Percentiles rank a stretch among this genome's conserved stretches.
Evolutionary conservation across 2,329 filamentous ascomycete genomes (phyloP).

Genomic region (Penicillium frequentans): DNA sequence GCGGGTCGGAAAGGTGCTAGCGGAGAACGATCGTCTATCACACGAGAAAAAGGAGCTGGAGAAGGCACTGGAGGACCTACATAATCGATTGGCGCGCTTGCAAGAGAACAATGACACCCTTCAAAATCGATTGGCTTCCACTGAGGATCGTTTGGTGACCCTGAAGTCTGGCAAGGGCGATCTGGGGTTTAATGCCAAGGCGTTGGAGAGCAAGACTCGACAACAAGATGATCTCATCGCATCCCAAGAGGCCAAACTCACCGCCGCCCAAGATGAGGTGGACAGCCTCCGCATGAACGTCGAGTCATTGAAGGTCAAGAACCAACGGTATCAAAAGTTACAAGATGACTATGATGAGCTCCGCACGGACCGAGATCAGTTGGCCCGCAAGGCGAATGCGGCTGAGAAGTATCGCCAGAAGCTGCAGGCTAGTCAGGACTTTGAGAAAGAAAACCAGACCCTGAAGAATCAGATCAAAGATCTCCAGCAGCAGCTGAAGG

Average conservation of each 20-base stretch:
- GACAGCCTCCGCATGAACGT: slow-evolving; percentile 46
- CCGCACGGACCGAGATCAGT: slow-evolving; percentile 48
- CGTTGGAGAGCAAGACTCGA: slow-evolving; percentile 51
- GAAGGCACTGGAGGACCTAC: slow-evolving; percentile 53
- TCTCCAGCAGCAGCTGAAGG: slow-evolving; percentile 48
- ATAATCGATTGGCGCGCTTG: slow-evolving; percentile 59
- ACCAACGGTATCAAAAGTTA: slow-evolving; percentile 46
- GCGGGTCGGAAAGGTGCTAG: slow-evolving; percentile 48
- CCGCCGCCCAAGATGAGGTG: slow-evolving; percentile 50
- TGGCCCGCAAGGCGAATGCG: slow-evolving; percentile 49
- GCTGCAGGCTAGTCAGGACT: slow-evolving; percentile 49
- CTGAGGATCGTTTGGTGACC: slow-evolving; percentile 54
- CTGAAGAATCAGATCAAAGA: slow-evolving; percentile 49
- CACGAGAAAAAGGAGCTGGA: slow-evolving; percentile 52
- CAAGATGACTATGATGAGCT: slow-evolving; percentile 53
- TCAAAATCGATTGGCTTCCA: slow-evolving; percentile 46
- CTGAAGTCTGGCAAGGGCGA: slow-evolving; percentile 50
- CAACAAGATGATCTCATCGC: slow-evolving; percentile 72
- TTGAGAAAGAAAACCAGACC: slow-evolving; percentile 49
- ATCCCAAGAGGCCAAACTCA: slow-evolving; percentile 65
- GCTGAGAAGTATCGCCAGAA: slow-evolving; percentile 53
- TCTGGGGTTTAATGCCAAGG: slow-evolving; percentile 47
- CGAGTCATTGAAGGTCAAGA: slow-evolving; percentile 46
- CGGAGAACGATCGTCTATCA: slow-evolving; percentile 59
- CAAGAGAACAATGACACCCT: slow-evolving; percentile 51